Evolutionary conservation across 106 monocot species (phyloP), one percentile per base, ranked within the genome.

Genomic region (Triglochin maritima): DNA sequence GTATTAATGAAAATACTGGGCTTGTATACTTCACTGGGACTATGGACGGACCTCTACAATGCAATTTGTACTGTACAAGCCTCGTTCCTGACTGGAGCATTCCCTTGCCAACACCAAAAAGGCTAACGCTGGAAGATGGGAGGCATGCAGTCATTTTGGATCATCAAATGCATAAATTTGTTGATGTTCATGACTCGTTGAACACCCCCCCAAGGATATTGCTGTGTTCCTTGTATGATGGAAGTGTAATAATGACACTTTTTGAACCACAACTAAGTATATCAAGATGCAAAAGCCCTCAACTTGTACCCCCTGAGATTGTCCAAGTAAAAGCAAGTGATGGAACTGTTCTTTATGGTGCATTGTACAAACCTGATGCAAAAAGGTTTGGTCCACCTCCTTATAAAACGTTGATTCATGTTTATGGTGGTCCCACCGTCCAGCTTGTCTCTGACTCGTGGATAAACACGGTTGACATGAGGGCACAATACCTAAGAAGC

Each of bases 381-480:
- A 78, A 71, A 64, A 85, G 69, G 67, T 96, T 79, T 77, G 96
- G 96, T 17, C 96, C 96, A 56, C 96, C 96, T 66, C 96, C 96
- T 9, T 96, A 96, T 71, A 88, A 83, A 69, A 78, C 96, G 17
- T 58, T 96, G 47, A 76, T 96, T 69, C 83, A 75, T 80, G 91
- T 91, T 10, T 96, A 96, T 71, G 96, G 96, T 65, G 96, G 96
- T 47, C 96, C 96, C 7, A 80, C 82, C 79, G 83, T 88, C 58
- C 96, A 96, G 76, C 73, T 78, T 66, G 96, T 96, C 12, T 77
- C 65, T 49, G 82, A 96, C 74, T 83, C 91, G 17, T 96, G 96
- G 96, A 70, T 86, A 51, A 84, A 80, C 77, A 96, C 91, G 11
- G 96, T 96, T 70, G 96, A 96, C 77, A 91, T 96, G 96, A 79